Conservation (phyloP, 495 filamentous ascomycete genomes). For the Aspergillus sparsus region DNA sequence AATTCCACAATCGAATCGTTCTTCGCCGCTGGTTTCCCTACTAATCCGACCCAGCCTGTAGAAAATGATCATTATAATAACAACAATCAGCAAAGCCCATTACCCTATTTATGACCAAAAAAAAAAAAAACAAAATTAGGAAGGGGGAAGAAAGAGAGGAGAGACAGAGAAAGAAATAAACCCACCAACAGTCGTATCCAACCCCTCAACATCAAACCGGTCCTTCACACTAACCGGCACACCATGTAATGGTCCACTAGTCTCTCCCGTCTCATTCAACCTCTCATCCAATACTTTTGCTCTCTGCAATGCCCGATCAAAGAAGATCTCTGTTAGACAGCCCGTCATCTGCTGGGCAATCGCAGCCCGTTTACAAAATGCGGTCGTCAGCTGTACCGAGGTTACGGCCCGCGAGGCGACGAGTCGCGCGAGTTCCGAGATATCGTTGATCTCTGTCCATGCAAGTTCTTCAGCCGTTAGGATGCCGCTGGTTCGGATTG, state of each 20-base stretch:
- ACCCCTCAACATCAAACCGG: constrained; percentile 58
- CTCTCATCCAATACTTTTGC: constrained; percentile 47
- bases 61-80: background rate
- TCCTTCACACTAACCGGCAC: constrained; percentile 71
- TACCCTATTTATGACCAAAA: background rate
- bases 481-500: constrained; percentile 31
- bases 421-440: constrained; percentile 42
- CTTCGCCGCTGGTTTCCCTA: constrained; percentile 32
- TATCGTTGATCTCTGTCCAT: constrained; percentile 51
- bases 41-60: constrained; percentile 41
- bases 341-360: constrained; percentile 59
- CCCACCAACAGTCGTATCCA: constrained; percentile 50
- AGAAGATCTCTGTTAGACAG: constrained; percentile 68
- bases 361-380: constrained; percentile 60
- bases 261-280: constrained; percentile 39
- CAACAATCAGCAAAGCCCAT: background rate
- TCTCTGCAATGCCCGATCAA: constrained; percentile 45
- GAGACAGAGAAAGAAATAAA: background rate
- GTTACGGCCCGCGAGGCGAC: constrained; percentile 48
- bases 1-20: constrained; percentile 35
- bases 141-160: background rate
- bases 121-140: background rate
- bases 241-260: constrained; percentile 65
- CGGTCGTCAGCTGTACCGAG: constrained; percentile 50
- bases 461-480: constrained; percentile 49